A percentile compares a stretch with the other conserved stretches of the same genome.
Conservation (phyloP, 2,329 filamentous ascomycete genomes). For the Chaetomiaceae sp. region DNA sequence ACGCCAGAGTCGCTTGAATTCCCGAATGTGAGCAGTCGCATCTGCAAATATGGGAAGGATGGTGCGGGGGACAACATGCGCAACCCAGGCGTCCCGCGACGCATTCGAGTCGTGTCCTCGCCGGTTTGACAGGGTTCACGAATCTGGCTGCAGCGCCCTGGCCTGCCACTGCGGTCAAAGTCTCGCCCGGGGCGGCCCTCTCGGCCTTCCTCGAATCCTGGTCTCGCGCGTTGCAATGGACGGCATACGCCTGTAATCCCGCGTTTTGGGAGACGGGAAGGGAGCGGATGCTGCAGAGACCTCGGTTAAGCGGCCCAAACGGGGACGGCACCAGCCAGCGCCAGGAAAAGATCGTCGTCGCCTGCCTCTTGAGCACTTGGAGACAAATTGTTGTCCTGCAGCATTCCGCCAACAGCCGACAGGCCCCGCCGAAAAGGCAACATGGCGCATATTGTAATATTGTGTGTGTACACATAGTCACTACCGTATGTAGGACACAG, state of each 20-base stretch:
- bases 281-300: neutral
- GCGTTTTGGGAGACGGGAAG: neutral
- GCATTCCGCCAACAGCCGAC: constrained; percentile 1
- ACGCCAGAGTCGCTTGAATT: neutral
- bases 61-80: constrained; percentile 1
- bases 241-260: neutral
- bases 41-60: neutral
- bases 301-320: neutral
- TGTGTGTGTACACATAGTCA: no score
- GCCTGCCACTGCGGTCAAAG: neutral
- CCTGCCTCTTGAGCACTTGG: neutral
- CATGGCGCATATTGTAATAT: neutral
- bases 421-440: no score
- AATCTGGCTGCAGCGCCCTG: neutral
- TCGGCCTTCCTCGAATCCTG: neutral
- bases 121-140: neutral
- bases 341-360: neutral
- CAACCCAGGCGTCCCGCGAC: neutral
- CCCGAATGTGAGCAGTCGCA: neutral
- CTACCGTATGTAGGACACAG: no score
- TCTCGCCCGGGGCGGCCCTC: no score
- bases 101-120: neutral
- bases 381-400: constrained; percentile 1
- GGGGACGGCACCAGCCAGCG: neutral
- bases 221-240: neutral